Conservation (phyloP, 768 basidiomycete species). For the Obba rivulosa region DNA sequence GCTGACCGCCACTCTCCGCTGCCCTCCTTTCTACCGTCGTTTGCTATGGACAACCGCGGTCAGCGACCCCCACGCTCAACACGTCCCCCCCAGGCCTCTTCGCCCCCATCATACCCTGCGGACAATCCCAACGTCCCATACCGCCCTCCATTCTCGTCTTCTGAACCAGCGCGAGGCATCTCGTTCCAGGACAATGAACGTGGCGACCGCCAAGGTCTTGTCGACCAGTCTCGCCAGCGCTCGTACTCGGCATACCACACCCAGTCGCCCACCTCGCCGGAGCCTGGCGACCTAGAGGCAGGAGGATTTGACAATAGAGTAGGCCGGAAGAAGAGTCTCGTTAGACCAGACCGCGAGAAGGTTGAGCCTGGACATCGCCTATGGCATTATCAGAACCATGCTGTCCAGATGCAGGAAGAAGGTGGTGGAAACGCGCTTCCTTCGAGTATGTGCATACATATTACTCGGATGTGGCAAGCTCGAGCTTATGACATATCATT, state of each 20-base stretch:
- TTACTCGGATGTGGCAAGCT: not conserved
- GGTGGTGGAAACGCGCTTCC: conserved; percentile 70
- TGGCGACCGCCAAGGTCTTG: conserved; percentile 56
- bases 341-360: conserved; percentile 91
- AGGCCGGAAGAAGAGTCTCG: conserved; percentile 85
- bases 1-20: conserved; percentile 15
- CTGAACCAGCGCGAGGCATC: conserved; percentile 36
- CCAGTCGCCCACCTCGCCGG: conserved; percentile 31
- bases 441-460: conserved; percentile 58
- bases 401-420: conserved; percentile 70
- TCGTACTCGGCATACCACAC: conserved; percentile 42
- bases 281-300: conserved; percentile 35
- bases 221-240: conserved; percentile 50
- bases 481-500: not conserved
- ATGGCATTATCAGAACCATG: conserved; percentile 91
- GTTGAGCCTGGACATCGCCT: conserved; percentile 92
- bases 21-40: conserved; percentile 2
- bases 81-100: conserved; percentile 24
- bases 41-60: conserved; percentile 27
- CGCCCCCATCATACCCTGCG: conserved; percentile 17
- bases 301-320: conserved; percentile 45
- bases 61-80: conserved; percentile 33
- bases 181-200: conserved; percentile 67
- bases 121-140: conserved; percentile 13
- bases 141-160: conserved; percentile 7